Evolutionary conservation across 306 rosid species (phyloP).

Genomic region (Quillaja saponaria): DNA sequence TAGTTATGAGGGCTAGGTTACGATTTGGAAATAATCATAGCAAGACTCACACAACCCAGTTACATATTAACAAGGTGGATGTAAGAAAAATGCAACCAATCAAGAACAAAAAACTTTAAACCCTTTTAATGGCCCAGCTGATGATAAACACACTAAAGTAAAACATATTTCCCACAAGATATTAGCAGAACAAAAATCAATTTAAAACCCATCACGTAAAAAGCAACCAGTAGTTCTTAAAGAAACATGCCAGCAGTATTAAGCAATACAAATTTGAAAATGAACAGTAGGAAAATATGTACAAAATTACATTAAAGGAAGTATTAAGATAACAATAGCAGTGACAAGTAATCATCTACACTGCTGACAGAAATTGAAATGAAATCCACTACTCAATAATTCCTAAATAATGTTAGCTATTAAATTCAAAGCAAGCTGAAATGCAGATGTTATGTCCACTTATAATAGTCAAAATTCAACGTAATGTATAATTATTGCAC

Average conservation of each 20-base stretch:
- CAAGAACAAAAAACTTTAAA: not conserved
- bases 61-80: not conserved
- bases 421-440: conserved; percentile 18
- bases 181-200: not conserved
- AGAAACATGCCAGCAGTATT: too few relatives aligned
- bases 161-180: not conserved
- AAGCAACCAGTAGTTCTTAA: too few relatives aligned
- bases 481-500: conserved; percentile 10
- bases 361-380: not conserved
- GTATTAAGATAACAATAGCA: not conserved
- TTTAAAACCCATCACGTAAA: not conserved
- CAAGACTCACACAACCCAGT: not conserved
- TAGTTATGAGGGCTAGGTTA: not conserved
- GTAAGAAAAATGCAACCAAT: not conserved
- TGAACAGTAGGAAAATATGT: too few relatives aligned
- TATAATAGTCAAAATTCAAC: not conserved
- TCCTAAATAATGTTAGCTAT: not conserved
- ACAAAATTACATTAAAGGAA: too few relatives aligned
- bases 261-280: too few relatives aligned
- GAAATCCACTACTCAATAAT: not conserved
- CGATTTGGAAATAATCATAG: not conserved
- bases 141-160: not conserved
- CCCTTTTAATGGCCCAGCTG: not conserved
- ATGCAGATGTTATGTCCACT: conserved; percentile 13
- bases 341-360: not conserved